phyloP scores from a whole-genome alignment of 2,329 filamentous ascomycete genomes.

The Thelonectria discophora region DNA sequence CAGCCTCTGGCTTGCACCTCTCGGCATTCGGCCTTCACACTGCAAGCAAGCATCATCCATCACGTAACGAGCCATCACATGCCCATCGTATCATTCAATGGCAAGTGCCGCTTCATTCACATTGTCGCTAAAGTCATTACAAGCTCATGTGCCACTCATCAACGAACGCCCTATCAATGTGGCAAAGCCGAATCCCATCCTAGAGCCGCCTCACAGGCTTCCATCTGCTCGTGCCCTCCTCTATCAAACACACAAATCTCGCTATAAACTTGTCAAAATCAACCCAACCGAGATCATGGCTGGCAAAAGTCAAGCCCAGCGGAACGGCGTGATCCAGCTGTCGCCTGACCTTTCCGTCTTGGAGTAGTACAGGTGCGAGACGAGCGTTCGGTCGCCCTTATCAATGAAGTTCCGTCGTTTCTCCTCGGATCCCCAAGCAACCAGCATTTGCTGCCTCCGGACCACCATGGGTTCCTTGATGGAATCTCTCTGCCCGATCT shows the following conservation, averaged over 20 bases:
- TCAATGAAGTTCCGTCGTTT: conserved; percentile 42
- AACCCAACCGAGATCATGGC: not conserved
- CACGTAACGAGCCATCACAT: not conserved
- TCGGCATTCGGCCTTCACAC: not conserved
- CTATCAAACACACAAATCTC: not conserved
- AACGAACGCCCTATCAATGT: not conserved
- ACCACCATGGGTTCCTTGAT: conserved; percentile 48
- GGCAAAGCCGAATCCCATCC: not conserved
- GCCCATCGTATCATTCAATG: not conserved
- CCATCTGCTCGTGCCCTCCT: not conserved
- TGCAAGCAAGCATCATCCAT: not conserved
- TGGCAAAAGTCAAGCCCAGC: conserved; percentile 18
- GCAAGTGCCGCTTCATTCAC: not conserved
- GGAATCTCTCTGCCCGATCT: conserved; percentile 46
- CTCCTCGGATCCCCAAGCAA: conserved; percentile 50
- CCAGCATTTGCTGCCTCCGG: conserved; percentile 50
- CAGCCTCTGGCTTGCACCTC: too few relatives aligned
- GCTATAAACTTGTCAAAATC: not conserved
- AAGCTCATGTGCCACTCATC: not conserved
- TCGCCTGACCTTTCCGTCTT: conserved; percentile 31
- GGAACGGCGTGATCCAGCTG: conserved; percentile 23
- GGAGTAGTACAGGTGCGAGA: conserved; percentile 42
- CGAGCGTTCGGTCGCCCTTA: conserved; percentile 43
- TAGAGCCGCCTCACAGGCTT: not conserved
- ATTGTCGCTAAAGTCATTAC: not conserved